Conservation (phyloP, 2,329 filamentous ascomycete genomes). For the Phialocephala subalpina region DNA sequence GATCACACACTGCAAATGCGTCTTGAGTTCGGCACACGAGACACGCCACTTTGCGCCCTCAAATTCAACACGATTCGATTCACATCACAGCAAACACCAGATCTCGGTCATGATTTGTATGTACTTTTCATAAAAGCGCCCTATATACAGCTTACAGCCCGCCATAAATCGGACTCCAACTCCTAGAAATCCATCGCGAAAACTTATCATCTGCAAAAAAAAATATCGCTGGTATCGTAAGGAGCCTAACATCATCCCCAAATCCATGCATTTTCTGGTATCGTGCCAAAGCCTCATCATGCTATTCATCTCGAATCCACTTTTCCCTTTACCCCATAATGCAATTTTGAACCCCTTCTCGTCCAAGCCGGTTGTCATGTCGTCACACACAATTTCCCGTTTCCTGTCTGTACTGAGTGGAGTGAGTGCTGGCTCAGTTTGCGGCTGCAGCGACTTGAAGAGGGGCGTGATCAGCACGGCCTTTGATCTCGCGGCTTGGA, state of each 20-base stretch:
- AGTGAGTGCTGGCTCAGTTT: slow-evolving; percentile 24
- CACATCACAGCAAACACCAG: neutral
- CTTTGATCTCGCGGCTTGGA: slow-evolving; percentile 25
- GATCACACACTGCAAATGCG: too few relatives aligned
- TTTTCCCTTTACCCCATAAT: slow-evolving; percentile 6
- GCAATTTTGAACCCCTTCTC: too few relatives aligned
- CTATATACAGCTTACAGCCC: neutral
- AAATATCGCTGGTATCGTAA: slow-evolving; percentile 26
- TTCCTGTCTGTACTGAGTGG: neutral
- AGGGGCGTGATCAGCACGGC: slow-evolving; percentile 36
- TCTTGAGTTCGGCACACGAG: too few relatives aligned
- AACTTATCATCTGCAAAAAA: neutral
- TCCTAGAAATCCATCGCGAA: neutral
- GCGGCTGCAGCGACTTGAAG: slow-evolving; percentile 38
- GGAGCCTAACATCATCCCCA: slow-evolving; percentile 6
- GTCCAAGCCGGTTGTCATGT: neutral
- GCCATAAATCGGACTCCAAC: neutral
- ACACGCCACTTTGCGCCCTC: neutral
- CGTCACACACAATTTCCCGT: neutral
- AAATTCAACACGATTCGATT: neutral
- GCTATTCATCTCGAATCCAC: slow-evolving; percentile 8
- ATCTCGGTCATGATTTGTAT: neutral
- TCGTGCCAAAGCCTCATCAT: slow-evolving; percentile 22
- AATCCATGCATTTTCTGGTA: slow-evolving; percentile 19
- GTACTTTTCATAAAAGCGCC: neutral